These are phyloP conservation scores for Cardamine chenopodiifolia DNA, from an alignment of 345 rosid species.

Conservation along the genomic window DNA sequence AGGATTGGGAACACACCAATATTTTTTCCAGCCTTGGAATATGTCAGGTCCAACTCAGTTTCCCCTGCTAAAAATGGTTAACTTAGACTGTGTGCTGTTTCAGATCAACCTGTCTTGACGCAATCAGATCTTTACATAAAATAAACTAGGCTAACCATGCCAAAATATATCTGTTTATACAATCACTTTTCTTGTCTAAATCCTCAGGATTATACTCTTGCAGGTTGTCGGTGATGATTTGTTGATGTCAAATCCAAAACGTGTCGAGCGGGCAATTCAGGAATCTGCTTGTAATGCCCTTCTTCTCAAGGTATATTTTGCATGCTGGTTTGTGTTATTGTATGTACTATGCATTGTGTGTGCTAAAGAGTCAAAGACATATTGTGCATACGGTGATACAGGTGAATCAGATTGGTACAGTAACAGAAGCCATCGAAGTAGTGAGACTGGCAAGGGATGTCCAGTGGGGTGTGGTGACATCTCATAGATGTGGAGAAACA, in stretches of 20 bases:
- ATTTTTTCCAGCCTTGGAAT: slow-evolving; percentile 71
- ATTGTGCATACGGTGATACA: slow-evolving; percentile 37
- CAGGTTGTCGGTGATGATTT: slow-evolving; percentile 95
- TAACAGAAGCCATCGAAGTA: slow-evolving; percentile 94
- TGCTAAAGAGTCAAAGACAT: neutral
- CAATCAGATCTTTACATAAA: neutral
- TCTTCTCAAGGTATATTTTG: slow-evolving; percentile 74
- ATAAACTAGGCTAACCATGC: slow-evolving; percentile 3
- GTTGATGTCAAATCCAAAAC: slow-evolving; percentile 85
- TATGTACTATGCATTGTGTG: neutral
- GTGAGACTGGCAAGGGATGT: slow-evolving; percentile 91
- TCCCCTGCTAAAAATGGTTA: slow-evolving; percentile 18
- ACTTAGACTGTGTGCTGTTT: slow-evolving; percentile 8
- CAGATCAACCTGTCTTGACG: neutral
- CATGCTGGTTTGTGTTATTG: neutral
- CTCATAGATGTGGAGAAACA: slow-evolving; percentile 94
- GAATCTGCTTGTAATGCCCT: slow-evolving; percentile 90
- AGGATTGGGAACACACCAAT: slow-evolving; percentile 95
- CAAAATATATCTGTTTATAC: neutral
- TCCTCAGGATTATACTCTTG: slow-evolving; percentile 29
- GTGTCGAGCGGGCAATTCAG: slow-evolving; percentile 72
- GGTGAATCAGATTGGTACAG: slow-evolving; percentile 96
- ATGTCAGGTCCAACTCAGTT: slow-evolving; percentile 73
- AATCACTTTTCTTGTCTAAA: neutral
- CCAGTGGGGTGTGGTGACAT: slow-evolving; percentile 86